Evolutionary conservation across 768 basidiomycete species (phyloP).

Genomic region (Podaxis carcinomalis): DNA sequence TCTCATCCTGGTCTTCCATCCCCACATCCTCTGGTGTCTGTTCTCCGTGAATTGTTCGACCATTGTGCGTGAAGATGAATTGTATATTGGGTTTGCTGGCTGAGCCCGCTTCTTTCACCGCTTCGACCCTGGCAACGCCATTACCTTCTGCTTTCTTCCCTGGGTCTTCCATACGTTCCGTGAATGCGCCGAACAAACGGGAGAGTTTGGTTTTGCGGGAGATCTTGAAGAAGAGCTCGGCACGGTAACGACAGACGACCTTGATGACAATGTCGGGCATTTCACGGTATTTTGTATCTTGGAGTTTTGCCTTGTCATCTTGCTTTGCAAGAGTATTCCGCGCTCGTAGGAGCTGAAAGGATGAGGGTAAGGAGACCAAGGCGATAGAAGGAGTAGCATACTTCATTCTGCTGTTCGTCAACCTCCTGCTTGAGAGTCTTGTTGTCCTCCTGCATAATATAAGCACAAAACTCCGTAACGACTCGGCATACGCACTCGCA

Average conservation of each 20-base stretch:
- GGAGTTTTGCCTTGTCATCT: constrained; percentile 71
- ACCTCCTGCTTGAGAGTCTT: constrained; percentile 75
- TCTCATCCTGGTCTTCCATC: constrained; percentile 87
- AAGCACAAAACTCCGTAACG: constrained; percentile 5
- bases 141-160: constrained; percentile 39
- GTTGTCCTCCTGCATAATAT: constrained; percentile 67
- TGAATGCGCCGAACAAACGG: constrained; percentile 83
- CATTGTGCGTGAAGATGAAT: constrained; percentile 84
- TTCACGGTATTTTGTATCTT: constrained; percentile 79
- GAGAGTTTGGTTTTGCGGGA: constrained; percentile 86
- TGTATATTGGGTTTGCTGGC: constrained; percentile 54
- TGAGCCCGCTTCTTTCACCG: constrained; percentile 46
- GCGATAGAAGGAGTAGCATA: constrained; percentile 20
- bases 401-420: constrained; percentile 87
- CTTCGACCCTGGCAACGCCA: constrained; percentile 36
- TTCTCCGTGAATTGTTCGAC: constrained; percentile 72
- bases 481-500: constrained; percentile 55
- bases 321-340: constrained; percentile 80
- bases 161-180: constrained; percentile 75
- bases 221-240: constrained; percentile 90
- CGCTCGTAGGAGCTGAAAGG: constrained; percentile 66
- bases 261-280: constrained; percentile 90
- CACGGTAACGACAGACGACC: constrained; percentile 83
- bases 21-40: constrained; percentile 84
- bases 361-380: constrained; percentile 5